Evolutionary conservation across 108 stramenopile species (phyloP).

Genomic region (Cyclostephanos tholiformis): DNA sequence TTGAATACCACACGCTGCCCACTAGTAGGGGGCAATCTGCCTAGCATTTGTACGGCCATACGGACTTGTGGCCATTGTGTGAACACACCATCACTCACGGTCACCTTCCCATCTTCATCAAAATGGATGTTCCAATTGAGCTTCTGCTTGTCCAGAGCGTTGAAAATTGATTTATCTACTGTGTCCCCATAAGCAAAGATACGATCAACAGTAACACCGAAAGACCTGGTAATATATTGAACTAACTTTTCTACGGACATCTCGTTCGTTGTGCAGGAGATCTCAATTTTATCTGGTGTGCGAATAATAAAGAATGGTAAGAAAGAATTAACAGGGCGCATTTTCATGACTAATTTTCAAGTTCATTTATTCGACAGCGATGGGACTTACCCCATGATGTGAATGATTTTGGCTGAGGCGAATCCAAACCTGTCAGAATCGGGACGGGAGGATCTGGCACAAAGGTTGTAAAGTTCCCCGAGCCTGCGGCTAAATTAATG

Average conservation of each 20-base stretch:
- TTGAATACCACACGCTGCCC: constrained; percentile 61
- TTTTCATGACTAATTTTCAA: not conserved
- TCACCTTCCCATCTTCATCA: constrained; percentile 55
- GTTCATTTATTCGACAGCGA: not conserved
- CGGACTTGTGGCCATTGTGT: constrained; percentile 64
- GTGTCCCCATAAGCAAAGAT: constrained; percentile 51
- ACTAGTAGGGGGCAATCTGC: constrained; percentile 54
- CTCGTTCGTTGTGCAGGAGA: constrained; percentile 45
- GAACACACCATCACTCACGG: constrained; percentile 58
- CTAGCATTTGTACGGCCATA: constrained; percentile 63
- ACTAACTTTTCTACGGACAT: constrained; percentile 59
- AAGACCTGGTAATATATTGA: constrained; percentile 44
- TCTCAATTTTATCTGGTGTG: constrained; percentile 47
- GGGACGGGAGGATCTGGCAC: constrained; percentile 58
- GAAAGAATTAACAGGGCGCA: not conserved
- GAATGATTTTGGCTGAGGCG: constrained; percentile 53
- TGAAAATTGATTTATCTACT: constrained; percentile 54
- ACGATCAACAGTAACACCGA: constrained; percentile 56
- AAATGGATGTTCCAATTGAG: constrained; percentile 54
- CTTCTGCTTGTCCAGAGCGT: constrained; percentile 57
- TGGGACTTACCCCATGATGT: constrained; percentile 55
- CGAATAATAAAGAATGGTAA: not conserved
- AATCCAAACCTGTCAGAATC: constrained; percentile 43
- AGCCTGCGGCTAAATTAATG: constrained; percentile 62
- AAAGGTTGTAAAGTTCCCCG: constrained; percentile 61